phyloP scores from a whole-genome alignment of 495 filamentous ascomycete genomes.

The Sordaria brevicollis region DNA sequence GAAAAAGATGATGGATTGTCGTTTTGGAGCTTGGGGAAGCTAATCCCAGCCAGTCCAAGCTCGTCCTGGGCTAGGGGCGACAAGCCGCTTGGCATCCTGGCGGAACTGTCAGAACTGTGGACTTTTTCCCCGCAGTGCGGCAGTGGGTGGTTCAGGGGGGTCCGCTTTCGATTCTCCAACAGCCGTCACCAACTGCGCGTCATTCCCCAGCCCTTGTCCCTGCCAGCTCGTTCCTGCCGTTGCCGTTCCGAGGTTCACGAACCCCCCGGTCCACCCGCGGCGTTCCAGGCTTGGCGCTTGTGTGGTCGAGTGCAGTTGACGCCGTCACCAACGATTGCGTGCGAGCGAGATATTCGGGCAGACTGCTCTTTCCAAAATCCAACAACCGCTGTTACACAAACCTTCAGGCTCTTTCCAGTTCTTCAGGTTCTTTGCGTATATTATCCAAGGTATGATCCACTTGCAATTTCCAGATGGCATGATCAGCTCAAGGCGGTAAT shows the following conservation, averaged over 20 bases:
- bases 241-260: constrained; percentile 8
- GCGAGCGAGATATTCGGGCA: not conserved
- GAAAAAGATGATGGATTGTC: not conserved
- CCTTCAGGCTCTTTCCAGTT: not conserved
- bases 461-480: not conserved
- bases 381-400: not conserved
- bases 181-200: constrained; percentile 6
- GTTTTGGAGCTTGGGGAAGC: not conserved
- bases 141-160: not conserved
- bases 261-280: not conserved
- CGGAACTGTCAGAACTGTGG: not conserved
- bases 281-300: not conserved
- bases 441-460: not conserved
- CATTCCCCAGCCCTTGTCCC: not conserved
- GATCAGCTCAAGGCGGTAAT: not conserved
- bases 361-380: not conserved
- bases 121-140: not conserved
- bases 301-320: not conserved
- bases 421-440: not conserved
- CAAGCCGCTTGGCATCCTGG: not conserved
- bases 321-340: not conserved
- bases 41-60: not conserved
- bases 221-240: not conserved
- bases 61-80: not conserved
- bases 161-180: not conserved